Percentiles rank a stretch among this genome's conserved stretches.
phyloP scores from a whole-genome alignment of 2,329 filamentous ascomycete species.

The Gremmenia infestans region DNA sequence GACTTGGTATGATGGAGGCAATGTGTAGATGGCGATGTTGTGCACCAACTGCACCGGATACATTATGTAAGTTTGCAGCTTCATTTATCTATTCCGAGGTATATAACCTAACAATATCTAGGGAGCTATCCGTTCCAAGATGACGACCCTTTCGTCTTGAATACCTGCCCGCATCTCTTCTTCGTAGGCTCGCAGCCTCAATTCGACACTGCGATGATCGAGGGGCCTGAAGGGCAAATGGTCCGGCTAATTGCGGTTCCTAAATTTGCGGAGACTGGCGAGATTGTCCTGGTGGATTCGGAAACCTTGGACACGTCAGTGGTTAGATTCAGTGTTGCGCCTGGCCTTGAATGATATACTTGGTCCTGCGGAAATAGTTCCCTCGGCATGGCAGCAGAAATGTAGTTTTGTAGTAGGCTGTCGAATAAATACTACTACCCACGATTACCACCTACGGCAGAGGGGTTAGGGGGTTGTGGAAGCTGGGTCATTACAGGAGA shows the following conservation, averaged over 20 bases:
- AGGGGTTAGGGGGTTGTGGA: too few species aligned
- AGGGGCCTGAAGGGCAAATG: conserved; percentile 60
- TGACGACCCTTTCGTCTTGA: conserved; percentile 83
- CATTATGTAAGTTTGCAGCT: conserved; percentile 63
- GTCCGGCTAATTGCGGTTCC: conserved; percentile 82
- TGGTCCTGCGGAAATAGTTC: too few species aligned
- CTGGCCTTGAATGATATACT: too few species aligned
- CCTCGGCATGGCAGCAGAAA: too few species aligned
- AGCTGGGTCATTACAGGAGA: too few species aligned
- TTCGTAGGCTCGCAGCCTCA: conserved; percentile 80
- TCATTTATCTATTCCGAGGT: neutral
- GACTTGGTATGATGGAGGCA: conserved; percentile 86
- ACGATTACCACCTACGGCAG: too few species aligned
- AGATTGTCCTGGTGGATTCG: conserved; percentile 77
- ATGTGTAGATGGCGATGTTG: conserved; percentile 89
- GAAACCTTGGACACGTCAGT: conserved; percentile 64
- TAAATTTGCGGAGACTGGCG: conserved; percentile 69
- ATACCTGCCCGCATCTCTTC: conserved; percentile 82
- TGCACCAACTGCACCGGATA: conserved; percentile 93
- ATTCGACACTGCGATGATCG: conserved; percentile 68
- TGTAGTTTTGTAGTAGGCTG: too few species aligned
- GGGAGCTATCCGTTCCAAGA: conserved; percentile 97
- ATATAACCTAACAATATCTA: conserved; percentile 32
- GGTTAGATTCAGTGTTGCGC: conserved; percentile 23
- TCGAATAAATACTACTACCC: too few species aligned